phyloP scores from a whole-genome alignment of 1,284 basidiomycete species.

The Cryptococcus sp. region DNA sequence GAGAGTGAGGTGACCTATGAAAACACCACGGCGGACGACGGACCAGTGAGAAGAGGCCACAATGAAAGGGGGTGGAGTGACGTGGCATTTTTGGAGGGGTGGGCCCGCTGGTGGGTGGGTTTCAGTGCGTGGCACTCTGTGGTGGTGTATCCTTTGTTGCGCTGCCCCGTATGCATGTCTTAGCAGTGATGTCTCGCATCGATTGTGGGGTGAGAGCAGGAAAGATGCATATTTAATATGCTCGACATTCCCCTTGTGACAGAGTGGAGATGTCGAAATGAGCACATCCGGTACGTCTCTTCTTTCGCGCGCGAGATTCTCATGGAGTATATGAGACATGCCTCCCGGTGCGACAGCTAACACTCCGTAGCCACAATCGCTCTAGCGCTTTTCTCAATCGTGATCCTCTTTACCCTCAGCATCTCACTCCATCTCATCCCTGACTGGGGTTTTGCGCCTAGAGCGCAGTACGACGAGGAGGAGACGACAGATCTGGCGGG shows the following conservation, averaged over 20 bases:
- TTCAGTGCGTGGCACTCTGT: no score
- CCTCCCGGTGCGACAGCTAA: neutral
- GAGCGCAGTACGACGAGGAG: neutral
- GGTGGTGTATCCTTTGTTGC: no score
- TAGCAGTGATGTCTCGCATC: no score
- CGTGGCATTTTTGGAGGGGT: no score
- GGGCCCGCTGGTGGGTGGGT: no score
- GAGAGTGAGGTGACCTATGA: neutral
- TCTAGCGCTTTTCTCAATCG: slow-evolving; percentile 5
- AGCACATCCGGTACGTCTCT: slow-evolving; percentile 3
- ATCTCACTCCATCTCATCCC: slow-evolving; percentile 12
- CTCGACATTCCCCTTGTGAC: no score
- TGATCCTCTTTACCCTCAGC: slow-evolving; percentile 6
- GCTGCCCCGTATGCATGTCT: no score
- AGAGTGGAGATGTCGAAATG: neutral
- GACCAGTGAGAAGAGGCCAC: no score
- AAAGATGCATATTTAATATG: no score
- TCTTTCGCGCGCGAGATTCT: neutral
- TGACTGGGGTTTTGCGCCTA: slow-evolving; percentile 7
- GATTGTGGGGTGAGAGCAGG: no score
- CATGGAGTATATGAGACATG: neutral
- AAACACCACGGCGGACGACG: slow-evolving; percentile 5
- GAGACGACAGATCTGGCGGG: slow-evolving; percentile 1
- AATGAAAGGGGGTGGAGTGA: no score
- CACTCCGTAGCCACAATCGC: slow-evolving; percentile 8